Percentiles rank a stretch among this genome's conserved stretches.
Conservation (phyloP, 208 protist species). For the Tritrichomonas musculus region DNA sequence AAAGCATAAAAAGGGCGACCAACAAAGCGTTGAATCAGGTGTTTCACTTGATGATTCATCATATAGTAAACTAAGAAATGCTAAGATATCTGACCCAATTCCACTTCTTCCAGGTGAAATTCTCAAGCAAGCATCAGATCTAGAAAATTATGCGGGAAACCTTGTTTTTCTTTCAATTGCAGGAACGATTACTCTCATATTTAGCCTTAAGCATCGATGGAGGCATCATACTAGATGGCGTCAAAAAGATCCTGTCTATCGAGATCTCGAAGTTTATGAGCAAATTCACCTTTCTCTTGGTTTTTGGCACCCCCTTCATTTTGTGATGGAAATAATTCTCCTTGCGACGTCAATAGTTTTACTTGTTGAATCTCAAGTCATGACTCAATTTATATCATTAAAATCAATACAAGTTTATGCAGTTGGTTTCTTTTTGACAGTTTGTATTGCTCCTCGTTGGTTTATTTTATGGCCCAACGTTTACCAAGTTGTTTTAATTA, state of each 20-base stretch:
- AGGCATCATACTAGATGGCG: background rate
- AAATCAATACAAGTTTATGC: background rate
- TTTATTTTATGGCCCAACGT: background rate
- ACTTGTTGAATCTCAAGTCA: background rate
- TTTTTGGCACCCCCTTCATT: slow-evolving; percentile 16
- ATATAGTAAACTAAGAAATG: too few relatives aligned
- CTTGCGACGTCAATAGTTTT: background rate
- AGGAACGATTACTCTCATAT: background rate
- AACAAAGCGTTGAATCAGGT: too few relatives aligned
- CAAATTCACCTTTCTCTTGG: background rate
- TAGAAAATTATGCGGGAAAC: background rate
- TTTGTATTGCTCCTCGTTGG: background rate
- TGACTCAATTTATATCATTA: background rate
- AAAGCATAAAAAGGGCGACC: background rate
- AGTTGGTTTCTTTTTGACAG: background rate
- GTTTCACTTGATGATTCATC: background rate
- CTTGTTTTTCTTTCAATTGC: background rate
- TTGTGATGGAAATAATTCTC: background rate
- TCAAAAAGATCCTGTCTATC: background rate
- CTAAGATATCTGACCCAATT: background rate
- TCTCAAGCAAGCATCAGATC: background rate
- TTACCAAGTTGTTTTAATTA: slow-evolving; percentile 1
- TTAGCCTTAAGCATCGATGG: background rate
- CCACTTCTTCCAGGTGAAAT: background rate
- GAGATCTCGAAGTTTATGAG: background rate